These are phyloP conservation scores for Cladosporium sp. DNA, from an alignment of 2,329 filamentous ascomycete genomes.

Conservation along the genomic window DNA sequence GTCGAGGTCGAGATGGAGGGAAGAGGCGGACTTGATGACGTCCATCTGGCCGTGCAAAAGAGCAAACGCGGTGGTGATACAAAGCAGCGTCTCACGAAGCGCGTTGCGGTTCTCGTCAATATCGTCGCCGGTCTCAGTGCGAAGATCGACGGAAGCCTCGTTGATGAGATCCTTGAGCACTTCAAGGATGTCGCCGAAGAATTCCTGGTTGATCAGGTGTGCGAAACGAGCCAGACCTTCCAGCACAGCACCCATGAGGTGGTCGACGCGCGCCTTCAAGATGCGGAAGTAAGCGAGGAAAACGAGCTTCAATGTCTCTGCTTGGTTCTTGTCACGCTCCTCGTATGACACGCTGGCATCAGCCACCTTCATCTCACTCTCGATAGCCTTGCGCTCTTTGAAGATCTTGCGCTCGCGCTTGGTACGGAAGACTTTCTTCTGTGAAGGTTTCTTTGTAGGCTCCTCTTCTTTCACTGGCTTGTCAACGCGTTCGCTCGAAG, in stretches of 20 bases:
- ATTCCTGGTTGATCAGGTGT: conserved; percentile 97
- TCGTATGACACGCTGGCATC: conserved; percentile 89
- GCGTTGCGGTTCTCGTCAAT: conserved; percentile 59
- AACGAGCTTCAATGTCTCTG: conserved; percentile 91
- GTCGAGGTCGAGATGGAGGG: conserved; percentile 82
- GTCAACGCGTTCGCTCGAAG: conserved; percentile 73
- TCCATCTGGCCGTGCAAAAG: conserved; percentile 85
- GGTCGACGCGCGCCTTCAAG: conserved; percentile 73
- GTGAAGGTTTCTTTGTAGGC: conserved; percentile 58
- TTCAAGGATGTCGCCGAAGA: conserved; percentile 94
- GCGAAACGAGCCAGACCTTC: conserved; percentile 92
- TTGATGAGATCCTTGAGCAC: conserved; percentile 88
- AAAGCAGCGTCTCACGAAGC: conserved; percentile 83
- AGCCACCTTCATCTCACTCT: conserved; percentile 90
- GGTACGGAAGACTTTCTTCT: conserved; percentile 79
- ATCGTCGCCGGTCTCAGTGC: conserved; percentile 42
- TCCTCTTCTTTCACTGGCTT: conserved; percentile 45
- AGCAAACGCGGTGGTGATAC: conserved; percentile 94
- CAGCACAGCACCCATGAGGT: conserved; percentile 93
- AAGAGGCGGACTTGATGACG: conserved; percentile 73
- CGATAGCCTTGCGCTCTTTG: conserved; percentile 80
- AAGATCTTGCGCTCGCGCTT: conserved; percentile 79
- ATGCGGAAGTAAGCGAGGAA: conserved; percentile 95
- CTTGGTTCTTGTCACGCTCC: conserved; percentile 88
- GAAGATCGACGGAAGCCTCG: conserved; percentile 54